Conservation (phyloP, 75 land plant genomes). For the Sequoia sempervirens region DNA sequence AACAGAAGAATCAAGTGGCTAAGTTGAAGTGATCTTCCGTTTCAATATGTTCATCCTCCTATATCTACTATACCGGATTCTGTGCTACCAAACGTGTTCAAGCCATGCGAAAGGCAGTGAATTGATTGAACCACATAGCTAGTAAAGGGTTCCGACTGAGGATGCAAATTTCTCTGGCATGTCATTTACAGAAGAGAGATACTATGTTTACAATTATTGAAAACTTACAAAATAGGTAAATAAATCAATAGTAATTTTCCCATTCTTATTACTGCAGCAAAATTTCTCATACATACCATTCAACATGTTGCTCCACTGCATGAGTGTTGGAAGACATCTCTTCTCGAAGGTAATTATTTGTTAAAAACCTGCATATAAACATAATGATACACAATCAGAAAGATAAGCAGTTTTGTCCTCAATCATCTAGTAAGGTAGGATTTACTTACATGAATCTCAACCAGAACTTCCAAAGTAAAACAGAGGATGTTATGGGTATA, state of each 20-base stretch:
- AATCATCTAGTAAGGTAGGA: not conserved
- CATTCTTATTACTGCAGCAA: not conserved
- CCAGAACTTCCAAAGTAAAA: not conserved
- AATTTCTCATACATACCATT: constrained; percentile 46
- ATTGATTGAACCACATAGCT: not conserved
- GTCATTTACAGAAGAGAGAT: not conserved
- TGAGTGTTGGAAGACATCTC: constrained; percentile 74
- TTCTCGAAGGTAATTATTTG: constrained; percentile 81
- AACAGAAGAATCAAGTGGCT: not conserved
- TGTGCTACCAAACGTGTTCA: not conserved
- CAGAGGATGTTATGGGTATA: not conserved
- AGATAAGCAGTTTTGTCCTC: not conserved
- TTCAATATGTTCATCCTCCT: not conserved
- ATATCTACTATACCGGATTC: not conserved
- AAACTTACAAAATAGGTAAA: not conserved
- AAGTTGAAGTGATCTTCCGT: not conserved
- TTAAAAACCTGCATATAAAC: constrained; percentile 66
- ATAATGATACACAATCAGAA: not conserved
- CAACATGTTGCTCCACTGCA: constrained; percentile 92
- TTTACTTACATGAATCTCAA: not conserved
- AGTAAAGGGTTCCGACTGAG: not conserved
- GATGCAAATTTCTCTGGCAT: constrained; percentile 3
- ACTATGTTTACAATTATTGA: not conserved
- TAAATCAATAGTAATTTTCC: not conserved
- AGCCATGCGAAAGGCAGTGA: not conserved